Conservation (phyloP, 116 monocot species). For the Thalassia testudinum region DNA sequence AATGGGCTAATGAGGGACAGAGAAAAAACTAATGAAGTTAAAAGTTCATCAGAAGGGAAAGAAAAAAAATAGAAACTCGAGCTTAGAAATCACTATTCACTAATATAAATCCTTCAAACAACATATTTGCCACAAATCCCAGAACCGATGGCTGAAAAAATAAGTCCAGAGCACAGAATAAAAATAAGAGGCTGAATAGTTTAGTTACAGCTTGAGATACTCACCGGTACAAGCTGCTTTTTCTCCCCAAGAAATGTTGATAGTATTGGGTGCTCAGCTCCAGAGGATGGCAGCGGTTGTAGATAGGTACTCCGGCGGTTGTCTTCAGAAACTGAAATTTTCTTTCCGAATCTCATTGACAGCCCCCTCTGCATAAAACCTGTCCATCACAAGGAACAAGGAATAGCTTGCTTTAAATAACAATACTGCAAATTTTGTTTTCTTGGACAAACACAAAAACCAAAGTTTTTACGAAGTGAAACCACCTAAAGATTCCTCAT, state of each 20-base stretch:
- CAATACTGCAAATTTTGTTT: neutral
- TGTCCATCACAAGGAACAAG: constrained; percentile 3
- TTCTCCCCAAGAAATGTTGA: constrained; percentile 40
- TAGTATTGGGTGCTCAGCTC: constrained; percentile 25
- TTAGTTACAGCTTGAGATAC: constrained; percentile 7
- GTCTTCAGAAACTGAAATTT: constrained; percentile 27
- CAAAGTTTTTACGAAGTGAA: too few relatives aligned
- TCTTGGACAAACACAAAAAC: too few relatives aligned
- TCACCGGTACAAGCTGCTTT: constrained; percentile 46
- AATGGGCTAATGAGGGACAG: too few relatives aligned
- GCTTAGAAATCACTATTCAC: too few relatives aligned
- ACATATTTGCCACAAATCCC: too few relatives aligned
- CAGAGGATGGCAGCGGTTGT: constrained; percentile 12
- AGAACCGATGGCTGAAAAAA: too few relatives aligned
- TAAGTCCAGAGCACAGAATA: too few relatives aligned
- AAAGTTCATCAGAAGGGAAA: too few relatives aligned
- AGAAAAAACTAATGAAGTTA: too few relatives aligned
- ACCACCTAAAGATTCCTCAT: constrained; percentile 14
- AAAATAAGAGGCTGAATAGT: too few relatives aligned
- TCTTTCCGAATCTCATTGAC: constrained; percentile 22
- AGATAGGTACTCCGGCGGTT: constrained; percentile 43
- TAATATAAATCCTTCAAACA: too few relatives aligned
- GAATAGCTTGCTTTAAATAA: neutral
- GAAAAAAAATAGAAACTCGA: too few relatives aligned
- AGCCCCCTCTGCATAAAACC: constrained; percentile 22